Conservation (phyloP, 345 rosid species). For the Eucalyptus sp. region DNA sequence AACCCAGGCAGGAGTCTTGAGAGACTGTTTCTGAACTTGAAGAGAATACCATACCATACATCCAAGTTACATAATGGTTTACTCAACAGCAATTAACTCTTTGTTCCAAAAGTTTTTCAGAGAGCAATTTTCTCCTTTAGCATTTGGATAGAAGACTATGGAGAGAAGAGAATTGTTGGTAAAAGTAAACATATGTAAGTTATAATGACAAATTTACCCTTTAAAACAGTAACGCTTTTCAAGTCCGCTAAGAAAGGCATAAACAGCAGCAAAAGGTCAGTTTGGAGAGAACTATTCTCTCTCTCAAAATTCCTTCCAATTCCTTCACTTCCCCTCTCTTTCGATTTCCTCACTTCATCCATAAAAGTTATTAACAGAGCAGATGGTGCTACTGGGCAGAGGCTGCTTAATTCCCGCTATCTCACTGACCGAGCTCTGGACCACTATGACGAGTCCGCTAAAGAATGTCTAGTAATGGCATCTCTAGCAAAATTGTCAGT, state of each 20-base stretch:
- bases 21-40: not conserved
- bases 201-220: not conserved
- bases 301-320: not conserved
- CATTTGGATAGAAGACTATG: not conserved
- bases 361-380: not conserved
- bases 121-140: not conserved
- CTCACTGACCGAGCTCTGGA: not conserved
- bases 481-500: not conserved
- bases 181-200: not conserved
- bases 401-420: not conserved
- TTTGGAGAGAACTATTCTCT: not conserved
- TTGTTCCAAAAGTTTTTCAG: not conserved
- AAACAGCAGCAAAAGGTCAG: not conserved
- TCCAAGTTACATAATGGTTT: not conserved
- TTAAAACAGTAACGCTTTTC: not conserved
- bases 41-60: not conserved
- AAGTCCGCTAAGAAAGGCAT: not conserved
- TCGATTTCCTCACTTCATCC: not conserved
- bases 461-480: not conserved
- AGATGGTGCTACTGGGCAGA: not conserved
- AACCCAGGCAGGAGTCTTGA: not conserved
- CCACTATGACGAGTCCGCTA: not conserved
- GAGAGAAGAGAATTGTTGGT: not conserved
- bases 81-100: not conserved
- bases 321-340: not conserved